These are phyloP conservation scores for Xenoacremonium recifei DNA, from an alignment of 2,329 filamentous ascomycete genomes.

Conservation along the genomic window DNA sequence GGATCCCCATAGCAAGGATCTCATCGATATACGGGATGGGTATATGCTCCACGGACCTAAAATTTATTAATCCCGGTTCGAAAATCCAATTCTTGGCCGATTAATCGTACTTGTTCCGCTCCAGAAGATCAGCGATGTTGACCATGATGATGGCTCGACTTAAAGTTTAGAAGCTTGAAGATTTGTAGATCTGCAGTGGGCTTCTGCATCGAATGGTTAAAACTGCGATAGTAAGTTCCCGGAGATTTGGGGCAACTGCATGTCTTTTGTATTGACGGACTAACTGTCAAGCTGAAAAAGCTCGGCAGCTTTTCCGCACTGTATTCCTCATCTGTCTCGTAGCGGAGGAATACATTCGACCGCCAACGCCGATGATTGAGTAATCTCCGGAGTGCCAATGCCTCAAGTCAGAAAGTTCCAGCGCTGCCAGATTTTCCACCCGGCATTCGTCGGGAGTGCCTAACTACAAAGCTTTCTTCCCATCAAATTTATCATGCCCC, in stretches of 20 bases:
- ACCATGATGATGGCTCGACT: constrained; percentile 1
- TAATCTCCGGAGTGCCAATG: constrained; percentile 3
- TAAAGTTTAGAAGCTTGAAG: neutral
- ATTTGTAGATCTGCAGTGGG: neutral
- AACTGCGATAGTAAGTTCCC: neutral
- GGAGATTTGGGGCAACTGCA: neutral
- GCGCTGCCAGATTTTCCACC: no score
- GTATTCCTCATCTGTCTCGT: no score
- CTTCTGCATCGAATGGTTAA: neutral
- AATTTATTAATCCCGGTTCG: neutral
- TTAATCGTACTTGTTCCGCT: constrained; percentile 8
- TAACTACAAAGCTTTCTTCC: no score
- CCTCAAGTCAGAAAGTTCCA: constrained; percentile 5
- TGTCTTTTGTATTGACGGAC: constrained; percentile 1
- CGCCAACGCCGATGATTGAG: neutral
- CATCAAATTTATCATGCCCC: no score
- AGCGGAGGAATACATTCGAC: neutral
- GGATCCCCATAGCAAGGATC: neutral
- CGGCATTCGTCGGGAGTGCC: no score
- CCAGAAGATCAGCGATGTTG: constrained; percentile 3
- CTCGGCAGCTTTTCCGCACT: neutral
- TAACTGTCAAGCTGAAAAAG: no score
- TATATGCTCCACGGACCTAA: constrained; percentile 3
- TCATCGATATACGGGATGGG: constrained; percentile 8
- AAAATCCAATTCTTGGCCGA: neutral